phyloP scores from a whole-genome alignment of 257 asterid genomes.

The Nicotiana obtusifolia region DNA sequence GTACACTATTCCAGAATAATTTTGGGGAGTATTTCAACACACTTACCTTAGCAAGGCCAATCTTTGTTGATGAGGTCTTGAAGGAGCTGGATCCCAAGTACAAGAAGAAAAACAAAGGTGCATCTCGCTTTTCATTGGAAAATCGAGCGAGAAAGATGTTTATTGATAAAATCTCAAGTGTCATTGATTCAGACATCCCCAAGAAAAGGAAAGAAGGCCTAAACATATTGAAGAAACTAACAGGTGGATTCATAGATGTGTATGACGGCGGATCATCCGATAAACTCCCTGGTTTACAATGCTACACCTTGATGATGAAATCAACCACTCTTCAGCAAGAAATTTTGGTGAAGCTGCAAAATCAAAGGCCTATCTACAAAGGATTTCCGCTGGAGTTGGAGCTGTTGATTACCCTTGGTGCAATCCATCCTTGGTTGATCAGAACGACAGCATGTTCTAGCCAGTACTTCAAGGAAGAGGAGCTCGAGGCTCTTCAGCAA shows the following conservation, averaged over 20 bases:
- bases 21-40: conserved; percentile 98
- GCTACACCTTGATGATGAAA: conserved; percentile 95
- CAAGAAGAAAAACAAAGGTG: conserved; percentile 55
- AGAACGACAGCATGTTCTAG: conserved; percentile 64
- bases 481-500: conserved; percentile 61
- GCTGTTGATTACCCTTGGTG: conserved; percentile 84
- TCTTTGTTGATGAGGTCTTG: conserved; percentile 71
- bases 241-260: conserved; percentile 74
- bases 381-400: conserved; percentile 90
- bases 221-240: conserved; percentile 61
- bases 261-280: conserved; percentile 80
- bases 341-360: conserved; percentile 61
- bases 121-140: conserved; percentile 59
- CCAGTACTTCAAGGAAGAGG: conserved; percentile 55
- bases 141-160: conserved; percentile 79
- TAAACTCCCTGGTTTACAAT: conserved; percentile 82
- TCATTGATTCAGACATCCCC: conserved; percentile 60
- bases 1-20: conserved; percentile 88
- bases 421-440: conserved; percentile 97
- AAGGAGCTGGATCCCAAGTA: conserved; percentile 84
- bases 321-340: conserved; percentile 74
- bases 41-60: conserved; percentile 78
- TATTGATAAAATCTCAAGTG: conserved; percentile 71
- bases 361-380: conserved; percentile 68
- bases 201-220: conserved; percentile 72